These are phyloP conservation scores for Moricandia arvensis DNA, from an alignment of 345 rosid genomes.

Conservation along the genomic window DNA sequence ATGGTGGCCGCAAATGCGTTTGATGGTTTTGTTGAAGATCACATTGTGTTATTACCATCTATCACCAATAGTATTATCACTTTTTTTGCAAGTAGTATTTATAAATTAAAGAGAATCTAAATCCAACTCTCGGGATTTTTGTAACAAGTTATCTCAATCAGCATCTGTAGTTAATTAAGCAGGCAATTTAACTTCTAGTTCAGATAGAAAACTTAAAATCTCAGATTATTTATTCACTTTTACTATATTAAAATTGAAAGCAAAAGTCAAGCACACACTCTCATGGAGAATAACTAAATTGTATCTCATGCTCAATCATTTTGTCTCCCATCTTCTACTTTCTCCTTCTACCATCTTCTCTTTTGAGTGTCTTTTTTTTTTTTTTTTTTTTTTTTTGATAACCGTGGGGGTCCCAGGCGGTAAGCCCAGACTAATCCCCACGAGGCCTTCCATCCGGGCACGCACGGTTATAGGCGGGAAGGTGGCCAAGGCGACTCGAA, in stretches of 20 bases:
- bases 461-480: too few species aligned
- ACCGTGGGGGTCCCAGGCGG: too few species aligned
- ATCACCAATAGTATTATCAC: slow-evolving; percentile 1
- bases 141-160: not conserved
- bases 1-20: not conserved
- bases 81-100: slow-evolving; percentile 6
- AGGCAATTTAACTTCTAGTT: slow-evolving; percentile 7
- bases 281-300: slow-evolving; percentile 26
- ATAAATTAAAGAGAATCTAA: too few species aligned
- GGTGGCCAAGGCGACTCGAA: too few species aligned
- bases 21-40: slow-evolving; percentile 26
- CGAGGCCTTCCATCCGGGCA: too few species aligned
- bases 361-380: too few species aligned
- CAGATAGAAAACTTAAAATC: too few species aligned
- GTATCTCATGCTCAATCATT: slow-evolving; percentile 42
- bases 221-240: too few species aligned
- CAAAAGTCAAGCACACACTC: slow-evolving; percentile 30
- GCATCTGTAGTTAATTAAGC: slow-evolving; percentile 11
- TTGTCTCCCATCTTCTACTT: slow-evolving; percentile 34
- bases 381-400: too few species aligned
- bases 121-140: slow-evolving; percentile 11
- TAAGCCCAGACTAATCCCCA: too few species aligned
- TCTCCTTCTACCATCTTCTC: not conserved
- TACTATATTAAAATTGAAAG: not conserved
- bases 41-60: slow-evolving; percentile 15